These are phyloP conservation scores for Sporisorium sorghi DNA, from an alignment of 1,284 basidiomycete genomes.

Conservation along the genomic window DNA sequence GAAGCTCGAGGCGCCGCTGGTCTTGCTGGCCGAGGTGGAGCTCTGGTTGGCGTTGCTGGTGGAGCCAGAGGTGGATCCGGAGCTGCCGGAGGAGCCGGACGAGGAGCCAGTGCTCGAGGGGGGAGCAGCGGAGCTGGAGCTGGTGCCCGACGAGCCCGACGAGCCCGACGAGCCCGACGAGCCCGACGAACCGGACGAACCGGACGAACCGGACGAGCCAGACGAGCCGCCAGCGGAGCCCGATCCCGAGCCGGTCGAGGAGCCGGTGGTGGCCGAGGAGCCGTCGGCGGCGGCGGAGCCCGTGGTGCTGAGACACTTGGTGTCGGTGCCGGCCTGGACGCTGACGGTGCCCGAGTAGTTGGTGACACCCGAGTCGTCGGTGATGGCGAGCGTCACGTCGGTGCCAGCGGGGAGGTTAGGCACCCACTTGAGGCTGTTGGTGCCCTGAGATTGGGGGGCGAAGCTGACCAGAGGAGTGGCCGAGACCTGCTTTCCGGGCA, in stretches of 20 bases:
- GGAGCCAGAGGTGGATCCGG: not conserved
- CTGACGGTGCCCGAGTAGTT: slow-evolving; percentile 33
- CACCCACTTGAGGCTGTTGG: slow-evolving; percentile 34
- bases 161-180: slow-evolving; percentile 8
- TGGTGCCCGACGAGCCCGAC: slow-evolving; percentile 9
- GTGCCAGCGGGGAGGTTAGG: slow-evolving; percentile 37
- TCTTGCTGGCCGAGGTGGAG: not conserved
- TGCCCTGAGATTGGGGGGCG: slow-evolving; percentile 23
- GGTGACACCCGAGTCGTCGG: slow-evolving; percentile 30
- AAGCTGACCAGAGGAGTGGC: slow-evolving; percentile 42
- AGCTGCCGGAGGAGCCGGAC: not conserved
- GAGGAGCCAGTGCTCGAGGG: not conserved
- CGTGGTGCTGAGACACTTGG: slow-evolving; percentile 24
- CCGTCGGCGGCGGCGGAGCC: slow-evolving; percentile 24
- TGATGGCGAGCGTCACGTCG: slow-evolving; percentile 37
- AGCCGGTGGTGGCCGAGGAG: slow-evolving; percentile 20
- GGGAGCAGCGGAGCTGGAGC: slow-evolving; percentile 8
- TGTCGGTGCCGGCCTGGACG: slow-evolving; percentile 34
- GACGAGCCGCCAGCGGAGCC: too few relatives aligned
- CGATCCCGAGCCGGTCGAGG: slow-evolving; percentile 12
- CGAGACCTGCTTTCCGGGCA: slow-evolving; percentile 37
- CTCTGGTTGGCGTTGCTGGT: slow-evolving; percentile 12
- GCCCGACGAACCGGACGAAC: slow-evolving; percentile 14
- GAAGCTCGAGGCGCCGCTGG: slow-evolving; percentile 31
- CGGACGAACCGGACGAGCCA: slow-evolving; percentile 9